These are phyloP conservation scores for Trichophyton mentagrophytes DNA, from an alignment of 2,329 filamentous ascomycete genomes.

Conservation along the genomic window DNA sequence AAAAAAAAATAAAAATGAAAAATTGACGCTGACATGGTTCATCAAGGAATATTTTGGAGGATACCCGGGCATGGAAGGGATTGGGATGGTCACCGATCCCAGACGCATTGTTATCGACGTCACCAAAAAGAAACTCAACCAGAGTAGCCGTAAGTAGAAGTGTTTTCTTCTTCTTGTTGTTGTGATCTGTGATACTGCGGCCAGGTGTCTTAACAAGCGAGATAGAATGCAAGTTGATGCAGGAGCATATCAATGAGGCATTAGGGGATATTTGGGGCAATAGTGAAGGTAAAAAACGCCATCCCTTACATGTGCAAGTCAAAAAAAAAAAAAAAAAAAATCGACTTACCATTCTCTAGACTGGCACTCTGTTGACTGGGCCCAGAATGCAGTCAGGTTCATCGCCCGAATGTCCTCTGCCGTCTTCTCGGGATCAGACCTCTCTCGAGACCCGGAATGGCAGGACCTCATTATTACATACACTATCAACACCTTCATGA, in stretches of 20 bases:
- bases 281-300: neutral
- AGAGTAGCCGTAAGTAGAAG: neutral
- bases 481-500: conserved; percentile 11
- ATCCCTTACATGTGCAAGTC: neutral
- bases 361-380: neutral
- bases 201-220: neutral
- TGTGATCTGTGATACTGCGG: neutral
- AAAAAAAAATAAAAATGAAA: too few species aligned
- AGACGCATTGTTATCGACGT: neutral
- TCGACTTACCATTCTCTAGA: neutral
- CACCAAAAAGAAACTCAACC: neutral
- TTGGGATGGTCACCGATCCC: neutral
- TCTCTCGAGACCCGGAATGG: conserved; percentile 15
- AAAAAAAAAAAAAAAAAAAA: neutral
- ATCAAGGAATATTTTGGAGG: neutral
- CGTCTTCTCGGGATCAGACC: conserved; percentile 10
- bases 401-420: neutral
- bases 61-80: neutral
- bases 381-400: neutral
- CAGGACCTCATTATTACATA: conserved; percentile 12
- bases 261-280: neutral
- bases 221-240: neutral
- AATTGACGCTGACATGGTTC: neutral
- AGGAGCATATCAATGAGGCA: neutral
- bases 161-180: neutral